phyloP scores from a whole-genome alignment of 192 early-diverging fungal species.

The Phlyctochytrium planicorne region DNA sequence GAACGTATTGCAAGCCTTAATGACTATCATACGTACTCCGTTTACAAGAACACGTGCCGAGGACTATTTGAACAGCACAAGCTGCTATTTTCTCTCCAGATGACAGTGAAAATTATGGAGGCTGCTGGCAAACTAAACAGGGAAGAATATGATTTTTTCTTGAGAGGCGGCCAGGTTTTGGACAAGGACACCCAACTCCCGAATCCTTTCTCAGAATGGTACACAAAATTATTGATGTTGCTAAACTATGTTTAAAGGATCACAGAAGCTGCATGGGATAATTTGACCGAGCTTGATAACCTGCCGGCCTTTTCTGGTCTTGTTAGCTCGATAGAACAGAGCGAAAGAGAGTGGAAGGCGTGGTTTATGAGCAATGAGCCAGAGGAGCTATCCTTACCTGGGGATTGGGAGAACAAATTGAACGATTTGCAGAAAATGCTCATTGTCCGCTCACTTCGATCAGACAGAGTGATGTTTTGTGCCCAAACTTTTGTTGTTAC shows the following conservation, averaged over 20 bases:
- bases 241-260: constrained; percentile 38
- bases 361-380: constrained; percentile 64
- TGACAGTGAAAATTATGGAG: constrained; percentile 65
- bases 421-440: constrained; percentile 64
- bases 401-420: constrained; percentile 66
- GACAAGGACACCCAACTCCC: constrained; percentile 53
- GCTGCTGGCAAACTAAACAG: constrained; percentile 53
- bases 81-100: constrained; percentile 60
- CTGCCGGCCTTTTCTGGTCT: constrained; percentile 50
- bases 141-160: constrained; percentile 62
- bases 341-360: constrained; percentile 58
- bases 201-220: constrained; percentile 60
- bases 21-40: constrained; percentile 63
- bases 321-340: constrained; percentile 59
- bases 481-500: constrained; percentile 53
- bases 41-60: constrained; percentile 63
- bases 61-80: constrained; percentile 63
- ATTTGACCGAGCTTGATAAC: constrained; percentile 55
- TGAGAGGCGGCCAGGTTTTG: constrained; percentile 59
- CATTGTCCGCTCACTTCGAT: constrained; percentile 52
- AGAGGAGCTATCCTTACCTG: constrained; percentile 51
- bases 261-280: constrained; percentile 58
- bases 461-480: constrained; percentile 62
- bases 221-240: constrained; percentile 1
- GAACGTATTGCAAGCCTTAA: constrained; percentile 56